Evolutionary conservation across 495 filamentous ascomycete species (phyloP).

Genomic region (Hypoxylon intermedium): DNA sequence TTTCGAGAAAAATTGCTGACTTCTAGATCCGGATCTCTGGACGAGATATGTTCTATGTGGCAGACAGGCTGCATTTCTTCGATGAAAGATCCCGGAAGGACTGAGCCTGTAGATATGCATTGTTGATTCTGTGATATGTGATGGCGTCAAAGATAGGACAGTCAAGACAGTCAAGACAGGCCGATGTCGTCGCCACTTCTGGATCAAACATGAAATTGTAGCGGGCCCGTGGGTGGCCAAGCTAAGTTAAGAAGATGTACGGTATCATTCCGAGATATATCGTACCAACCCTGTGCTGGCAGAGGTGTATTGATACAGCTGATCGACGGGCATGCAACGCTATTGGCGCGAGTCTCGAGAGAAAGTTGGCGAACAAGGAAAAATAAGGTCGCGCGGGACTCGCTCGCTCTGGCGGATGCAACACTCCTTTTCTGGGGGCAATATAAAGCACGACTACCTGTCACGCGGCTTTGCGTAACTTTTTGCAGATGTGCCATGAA

Average conservation of each 20-base stretch:
- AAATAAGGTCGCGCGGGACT: slow-evolving; percentile 26
- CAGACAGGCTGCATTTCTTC: slow-evolving; percentile 8
- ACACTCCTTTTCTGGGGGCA: slow-evolving; percentile 25
- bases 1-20: background rate
- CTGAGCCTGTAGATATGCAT: slow-evolving; percentile 14
- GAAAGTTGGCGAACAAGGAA: slow-evolving; percentile 7
- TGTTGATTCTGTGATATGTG: slow-evolving; percentile 6
- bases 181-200: slow-evolving; percentile 38
- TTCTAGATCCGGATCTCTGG: slow-evolving; percentile 5
- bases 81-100: slow-evolving; percentile 1
- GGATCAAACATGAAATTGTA: slow-evolving; percentile 19
- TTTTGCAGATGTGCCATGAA: slow-evolving; percentile 33
- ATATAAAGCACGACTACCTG: slow-evolving; percentile 28
- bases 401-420: slow-evolving; percentile 44
- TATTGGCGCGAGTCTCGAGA: slow-evolving; percentile 22
- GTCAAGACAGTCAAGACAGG: slow-evolving; percentile 18
- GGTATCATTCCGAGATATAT: slow-evolving; percentile 39
- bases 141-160: slow-evolving; percentile 1
- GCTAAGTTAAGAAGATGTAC: slow-evolving; percentile 34
- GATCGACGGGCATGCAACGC: slow-evolving; percentile 30
- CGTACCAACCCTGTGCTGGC: slow-evolving; percentile 20
- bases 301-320: slow-evolving; percentile 27
- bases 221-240: slow-evolving; percentile 28
- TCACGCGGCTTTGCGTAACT: slow-evolving; percentile 39
- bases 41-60: slow-evolving; percentile 5